Evolutionary conservation across 2,329 filamentous ascomycete species (phyloP), one percentile per base, ranked within the genome.

Genomic region (Didymella glomerata): DNA sequence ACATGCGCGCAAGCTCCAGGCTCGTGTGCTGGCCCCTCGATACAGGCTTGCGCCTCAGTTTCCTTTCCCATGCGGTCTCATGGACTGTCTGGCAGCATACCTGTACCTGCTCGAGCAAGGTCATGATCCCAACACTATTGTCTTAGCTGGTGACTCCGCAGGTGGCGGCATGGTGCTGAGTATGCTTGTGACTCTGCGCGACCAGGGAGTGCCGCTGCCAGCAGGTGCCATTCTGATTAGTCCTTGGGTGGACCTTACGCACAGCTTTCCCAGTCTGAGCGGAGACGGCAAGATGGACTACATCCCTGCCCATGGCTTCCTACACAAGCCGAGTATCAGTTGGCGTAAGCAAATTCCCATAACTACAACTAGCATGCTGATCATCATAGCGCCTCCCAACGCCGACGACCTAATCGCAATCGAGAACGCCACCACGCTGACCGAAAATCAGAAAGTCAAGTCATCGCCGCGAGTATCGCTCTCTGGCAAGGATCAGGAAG

Each of bases 241-340:
- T 48, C 95, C 95, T 0, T 99, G 95, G 95, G 93, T 94, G 9
- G 95, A 99, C 74, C 80, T 98, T 52, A 96, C 92, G 0, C 94
- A 98, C 74, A 97, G 93, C 0, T 98, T 98, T 64, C 95, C 95
- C 0, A 97, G 93, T 65, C 85, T 97, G n/a, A 85, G 86, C 2
- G 85, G 83, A 5, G 86, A 92, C 40, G 88, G 86, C 48, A 85
- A 86, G 0, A 78, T 92, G 49, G 95, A 99, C 74, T 98, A 97
- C 68, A 94, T 99, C 32, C 95, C 95, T 4, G 80, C 88, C 0
- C 84, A 89, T 66, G 95, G 95, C 0, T 98, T 99, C 69, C 88
- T 96, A 64, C 93, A 98, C 68, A 92, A 90, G 68, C 95, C 94
- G 0, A 97, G 92, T 0, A 82, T 85, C 54, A 88, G 90, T n/a